Evolutionary conservation across 495 filamentous ascomycete species (phyloP).

Genomic region (Talaromyces nanjingensis): DNA sequence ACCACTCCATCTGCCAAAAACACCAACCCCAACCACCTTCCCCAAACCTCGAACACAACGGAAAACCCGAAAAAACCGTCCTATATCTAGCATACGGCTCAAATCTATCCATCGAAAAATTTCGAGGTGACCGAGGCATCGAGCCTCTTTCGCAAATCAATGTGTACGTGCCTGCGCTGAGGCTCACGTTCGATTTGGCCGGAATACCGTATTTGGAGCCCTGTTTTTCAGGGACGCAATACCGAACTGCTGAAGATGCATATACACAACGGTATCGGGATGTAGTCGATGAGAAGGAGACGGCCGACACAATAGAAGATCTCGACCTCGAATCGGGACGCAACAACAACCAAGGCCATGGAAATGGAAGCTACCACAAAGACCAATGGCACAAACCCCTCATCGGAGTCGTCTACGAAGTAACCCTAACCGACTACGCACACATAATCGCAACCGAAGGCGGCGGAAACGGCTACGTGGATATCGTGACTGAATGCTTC

Average conservation of each 20-base stretch:
- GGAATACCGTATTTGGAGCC: constrained; percentile 85
- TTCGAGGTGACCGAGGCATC: constrained; percentile 68
- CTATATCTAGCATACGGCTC: constrained; percentile 95
- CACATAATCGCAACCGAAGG: constrained; percentile 88
- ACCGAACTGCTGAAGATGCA: constrained; percentile 33
- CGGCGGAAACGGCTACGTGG: constrained; percentile 71
- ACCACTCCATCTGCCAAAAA: background rate
- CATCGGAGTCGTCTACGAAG: constrained; percentile 91
- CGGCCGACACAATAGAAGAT: background rate
- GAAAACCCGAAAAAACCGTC: constrained; percentile 42
- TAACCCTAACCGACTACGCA: constrained; percentile 71
- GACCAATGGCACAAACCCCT: constrained; percentile 68
- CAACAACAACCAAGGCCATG: constrained; percentile 21
- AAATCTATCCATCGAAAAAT: constrained; percentile 71
- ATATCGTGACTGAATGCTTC: constrained; percentile 72
- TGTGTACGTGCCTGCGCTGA: constrained; percentile 70
- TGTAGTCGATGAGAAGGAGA: constrained; percentile 12
- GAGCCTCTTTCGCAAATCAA: constrained; percentile 69
- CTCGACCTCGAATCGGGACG: constrained; percentile 14
- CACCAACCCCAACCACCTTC: background rate
- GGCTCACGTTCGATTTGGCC: constrained; percentile 76
- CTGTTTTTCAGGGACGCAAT: constrained; percentile 78
- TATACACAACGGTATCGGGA: constrained; percentile 13
- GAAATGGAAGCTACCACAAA: constrained; percentile 30
- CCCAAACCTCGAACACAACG: background rate